Evolutionary conservation across 257 asterid species (phyloP), one percentile per base, ranked within the genome.

Genomic region (Primulina tabacum): DNA sequence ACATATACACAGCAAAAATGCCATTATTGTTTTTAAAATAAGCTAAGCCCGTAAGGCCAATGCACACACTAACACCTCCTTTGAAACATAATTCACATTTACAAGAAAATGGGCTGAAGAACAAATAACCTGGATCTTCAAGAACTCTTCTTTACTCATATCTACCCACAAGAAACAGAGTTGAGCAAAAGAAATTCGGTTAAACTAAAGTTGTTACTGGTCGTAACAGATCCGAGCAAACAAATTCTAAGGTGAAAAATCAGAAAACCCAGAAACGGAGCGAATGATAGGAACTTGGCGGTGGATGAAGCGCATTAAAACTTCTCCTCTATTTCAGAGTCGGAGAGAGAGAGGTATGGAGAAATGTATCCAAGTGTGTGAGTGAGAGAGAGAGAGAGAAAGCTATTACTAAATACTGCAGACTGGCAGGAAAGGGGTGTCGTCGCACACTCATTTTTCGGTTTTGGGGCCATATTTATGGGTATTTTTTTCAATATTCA

Each of bases 131-230:
- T 92, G 88, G 96, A 88, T 86, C 94, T 92, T 92, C 92, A 92
- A 75, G 80, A 88, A 85, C 90, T 92, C 98, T 74, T 89, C 98
- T 79, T 89, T 92, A 86, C 95, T 86, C 98, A 92, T 92, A 53
- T 73, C 77, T 70, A 62, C 32, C 69, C 79, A 32, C 72, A 74
- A 64, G 65, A 65, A 55, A 37, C 60, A 64, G 68, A 67, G 38
- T 47, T 69, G 40, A 62, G 67, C 47, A 68, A 68, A 24, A 69
- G 69, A 4, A 72, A 75, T 28, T 63, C 55, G 52, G 70, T 50
- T 28, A 71, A 75, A 72, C 53, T 18, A 20, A 14, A 12, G 63
- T 50, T n/a, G 37, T 17, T 33, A 53, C 70, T 69, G 20, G 71
- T 0, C 11, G 68, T 71, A 63, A 60, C 70, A 86, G 96, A 90